phyloP scores from a whole-genome alignment of 148 eudicot genomes.

The Cornus controversa region DNA sequence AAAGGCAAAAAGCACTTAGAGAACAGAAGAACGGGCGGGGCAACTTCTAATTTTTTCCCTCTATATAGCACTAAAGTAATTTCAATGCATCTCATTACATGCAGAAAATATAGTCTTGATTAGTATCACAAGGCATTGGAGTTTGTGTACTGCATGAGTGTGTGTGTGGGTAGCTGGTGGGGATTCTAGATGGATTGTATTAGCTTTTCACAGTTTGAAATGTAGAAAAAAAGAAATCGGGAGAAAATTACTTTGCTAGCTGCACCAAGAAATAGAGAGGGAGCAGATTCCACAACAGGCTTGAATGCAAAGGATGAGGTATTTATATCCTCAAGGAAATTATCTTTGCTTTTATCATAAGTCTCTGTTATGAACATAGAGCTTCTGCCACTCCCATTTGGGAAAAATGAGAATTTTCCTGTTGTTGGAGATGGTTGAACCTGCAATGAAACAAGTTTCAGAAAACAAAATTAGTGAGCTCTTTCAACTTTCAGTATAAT shows the following conservation, averaged over 20 bases:
- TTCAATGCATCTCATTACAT: neutral
- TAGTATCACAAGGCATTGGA: neutral
- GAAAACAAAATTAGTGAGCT: neutral
- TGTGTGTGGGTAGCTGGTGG: neutral
- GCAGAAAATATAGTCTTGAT: neutral
- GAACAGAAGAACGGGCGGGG: neutral
- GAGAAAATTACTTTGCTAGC: conserved; percentile 35
- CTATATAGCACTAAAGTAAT: neutral
- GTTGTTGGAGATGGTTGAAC: conserved; percentile 66
- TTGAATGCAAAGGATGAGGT: conserved; percentile 45
- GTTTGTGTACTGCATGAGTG: neutral
- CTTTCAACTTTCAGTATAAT: neutral
- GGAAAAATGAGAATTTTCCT: conserved; percentile 37
- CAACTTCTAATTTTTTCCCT: neutral
- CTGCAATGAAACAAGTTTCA: conserved; percentile 22
- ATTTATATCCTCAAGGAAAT: conserved; percentile 24
- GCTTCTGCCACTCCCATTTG: conserved; percentile 25
- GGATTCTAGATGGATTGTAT: neutral
- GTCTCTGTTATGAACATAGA: conserved; percentile 20
- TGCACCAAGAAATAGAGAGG: conserved; percentile 18
- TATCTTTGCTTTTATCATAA: conserved; percentile 28
- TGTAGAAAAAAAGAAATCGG: neutral
- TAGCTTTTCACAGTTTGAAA: neutral
- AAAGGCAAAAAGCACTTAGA: neutral
- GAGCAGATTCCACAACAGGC: conserved; percentile 34